Percentiles rank a stretch among this genome's conserved stretches.
Evolutionary conservation across 352 stramenopile genomes (phyloP).

Genomic region (Phytopythium kandeliae): DNA sequence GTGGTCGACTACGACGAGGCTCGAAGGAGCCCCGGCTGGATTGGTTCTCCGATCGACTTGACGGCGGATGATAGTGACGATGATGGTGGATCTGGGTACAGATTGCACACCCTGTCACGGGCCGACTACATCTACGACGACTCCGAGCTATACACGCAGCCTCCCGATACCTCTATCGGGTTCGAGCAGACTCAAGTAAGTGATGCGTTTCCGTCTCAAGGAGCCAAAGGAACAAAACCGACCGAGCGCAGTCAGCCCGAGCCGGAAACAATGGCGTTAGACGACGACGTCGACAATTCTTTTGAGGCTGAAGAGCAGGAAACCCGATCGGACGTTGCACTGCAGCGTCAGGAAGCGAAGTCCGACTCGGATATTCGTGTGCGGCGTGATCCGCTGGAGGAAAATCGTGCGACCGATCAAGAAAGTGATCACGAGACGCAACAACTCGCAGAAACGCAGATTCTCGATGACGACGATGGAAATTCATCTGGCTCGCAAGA

Average conservation of each 20-base stretch:
- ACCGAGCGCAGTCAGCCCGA: background rate
- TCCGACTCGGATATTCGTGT: too few relatives aligned
- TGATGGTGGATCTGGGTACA: background rate
- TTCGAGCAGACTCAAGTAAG: background rate
- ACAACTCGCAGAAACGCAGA: background rate
- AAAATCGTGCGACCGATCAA: too few relatives aligned
- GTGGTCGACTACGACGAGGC: background rate
- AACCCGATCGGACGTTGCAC: background rate
- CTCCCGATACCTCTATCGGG: background rate
- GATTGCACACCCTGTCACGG: background rate
- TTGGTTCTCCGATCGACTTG: constrained; percentile 1
- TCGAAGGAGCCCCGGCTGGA: background rate
- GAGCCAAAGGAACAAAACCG: background rate
- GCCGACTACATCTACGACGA: constrained; percentile 3
- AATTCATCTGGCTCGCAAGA: too few relatives aligned
- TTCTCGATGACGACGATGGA: background rate
- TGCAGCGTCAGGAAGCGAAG: background rate
- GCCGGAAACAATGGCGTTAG: background rate
- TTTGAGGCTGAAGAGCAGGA: background rate
- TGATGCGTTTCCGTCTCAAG: background rate
- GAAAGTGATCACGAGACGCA: background rate
- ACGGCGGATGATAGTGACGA: background rate
- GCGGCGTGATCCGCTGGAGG: too few relatives aligned
- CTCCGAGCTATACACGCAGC: constrained; percentile 2
- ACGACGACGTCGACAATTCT: background rate